Conservation (phyloP, 225 moss, liverwort and hornwort species). For the Neckera pumila region DNA sequence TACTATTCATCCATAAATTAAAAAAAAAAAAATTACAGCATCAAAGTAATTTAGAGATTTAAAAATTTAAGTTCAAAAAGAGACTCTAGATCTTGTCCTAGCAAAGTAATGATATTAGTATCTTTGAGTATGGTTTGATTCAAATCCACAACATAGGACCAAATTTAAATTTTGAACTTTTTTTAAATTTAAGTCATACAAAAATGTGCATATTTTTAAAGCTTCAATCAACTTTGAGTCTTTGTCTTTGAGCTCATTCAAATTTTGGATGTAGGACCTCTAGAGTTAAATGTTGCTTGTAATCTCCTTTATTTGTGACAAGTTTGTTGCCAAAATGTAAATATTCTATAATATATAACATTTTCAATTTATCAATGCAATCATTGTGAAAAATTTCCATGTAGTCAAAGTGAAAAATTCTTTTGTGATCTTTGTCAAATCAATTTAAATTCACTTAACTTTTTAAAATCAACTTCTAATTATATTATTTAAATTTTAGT, state of each 20-base stretch:
- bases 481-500: background rate
- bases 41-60: too few species aligned
- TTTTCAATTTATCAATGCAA: background rate
- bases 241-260: background rate
- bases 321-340: background rate
- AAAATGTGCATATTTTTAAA: background rate
- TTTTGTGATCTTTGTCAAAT: background rate
- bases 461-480: background rate
- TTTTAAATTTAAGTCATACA: background rate
- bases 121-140: too few species aligned
- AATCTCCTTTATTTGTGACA: background rate
- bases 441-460: background rate
- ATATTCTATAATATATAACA: background rate
- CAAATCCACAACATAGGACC: background rate
- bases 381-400: too few species aligned
- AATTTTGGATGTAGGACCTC: background rate
- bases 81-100: too few species aligned
- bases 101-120: too few species aligned
- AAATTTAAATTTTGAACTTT: background rate
- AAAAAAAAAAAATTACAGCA: too few species aligned
- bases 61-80: too few species aligned
- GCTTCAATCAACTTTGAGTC: background rate
- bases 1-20: too few species aligned
- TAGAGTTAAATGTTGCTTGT: background rate
- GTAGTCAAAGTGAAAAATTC: too few species aligned